Percentiles rank a stretch among this genome's conserved stretches.
Evolutionary conservation across 768 basidiomycete species (phyloP).

Genomic region (Rhodosporidiobolus sp.): DNA sequence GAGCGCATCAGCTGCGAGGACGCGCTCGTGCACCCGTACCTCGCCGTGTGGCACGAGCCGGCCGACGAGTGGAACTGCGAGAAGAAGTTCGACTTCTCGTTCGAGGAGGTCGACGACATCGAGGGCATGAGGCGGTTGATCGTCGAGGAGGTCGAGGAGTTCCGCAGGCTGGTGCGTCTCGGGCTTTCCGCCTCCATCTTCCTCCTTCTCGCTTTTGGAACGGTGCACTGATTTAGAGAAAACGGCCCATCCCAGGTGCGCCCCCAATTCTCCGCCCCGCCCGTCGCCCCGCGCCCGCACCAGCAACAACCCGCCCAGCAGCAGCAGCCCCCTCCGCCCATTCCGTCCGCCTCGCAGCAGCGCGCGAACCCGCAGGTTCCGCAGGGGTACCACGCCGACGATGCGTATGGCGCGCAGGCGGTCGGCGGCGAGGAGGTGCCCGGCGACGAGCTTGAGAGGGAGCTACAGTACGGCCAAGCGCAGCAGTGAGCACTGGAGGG

Average conservation of each 20-base stretch:
- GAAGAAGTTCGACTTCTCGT: conserved; percentile 85
- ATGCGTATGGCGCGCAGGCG: conserved; percentile 48
- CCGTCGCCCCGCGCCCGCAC: conserved; percentile 1
- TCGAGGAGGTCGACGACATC: conserved; percentile 93
- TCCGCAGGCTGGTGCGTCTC: conserved; percentile 80
- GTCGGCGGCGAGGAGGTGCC: conserved; percentile 79
- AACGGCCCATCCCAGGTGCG: conserved; percentile 18
- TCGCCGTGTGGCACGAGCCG: conserved; percentile 92
- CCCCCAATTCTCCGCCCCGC: neutral
- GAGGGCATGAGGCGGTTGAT: conserved; percentile 97
- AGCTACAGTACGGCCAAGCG: conserved; percentile 55
- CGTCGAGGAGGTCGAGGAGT: conserved; percentile 81
- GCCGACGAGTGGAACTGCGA: conserved; percentile 30
- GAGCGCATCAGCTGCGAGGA: conserved; percentile 95
- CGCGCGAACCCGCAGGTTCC: conserved; percentile 70
- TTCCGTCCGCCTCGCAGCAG: conserved; percentile 77
- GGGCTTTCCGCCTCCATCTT: neutral
- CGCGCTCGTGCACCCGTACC: conserved; percentile 88
- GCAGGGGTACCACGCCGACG: conserved; percentile 56
- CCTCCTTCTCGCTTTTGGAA: neutral
- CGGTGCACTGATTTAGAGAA: neutral
- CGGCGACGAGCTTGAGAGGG: conserved; percentile 76
- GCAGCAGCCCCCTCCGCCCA: conserved; percentile 50
- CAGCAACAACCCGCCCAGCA: neutral
- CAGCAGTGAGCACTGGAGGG: neutral